phyloP scores from a whole-genome alignment of 2,329 filamentous ascomycete species.

The Bipolaris sorokiniana region DNA sequence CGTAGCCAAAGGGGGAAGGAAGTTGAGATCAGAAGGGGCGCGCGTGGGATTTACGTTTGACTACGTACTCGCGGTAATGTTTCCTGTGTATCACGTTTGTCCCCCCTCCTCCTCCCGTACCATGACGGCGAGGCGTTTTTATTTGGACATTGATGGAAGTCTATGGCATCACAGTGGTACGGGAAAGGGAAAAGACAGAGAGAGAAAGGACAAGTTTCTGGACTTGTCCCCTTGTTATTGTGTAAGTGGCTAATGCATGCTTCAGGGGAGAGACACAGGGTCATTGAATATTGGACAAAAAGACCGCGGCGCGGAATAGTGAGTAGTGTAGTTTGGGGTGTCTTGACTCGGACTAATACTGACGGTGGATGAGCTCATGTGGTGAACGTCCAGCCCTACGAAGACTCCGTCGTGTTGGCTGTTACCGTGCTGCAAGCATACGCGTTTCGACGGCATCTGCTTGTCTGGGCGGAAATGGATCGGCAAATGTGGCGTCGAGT shows the following conservation, averaged over 20 bases:
- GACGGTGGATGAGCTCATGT: constrained; percentile 13
- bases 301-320: neutral
- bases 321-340: neutral
- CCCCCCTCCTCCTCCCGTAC: neutral
- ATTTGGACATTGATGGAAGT: neutral
- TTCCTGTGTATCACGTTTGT: no score
- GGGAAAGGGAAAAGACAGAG: no score
- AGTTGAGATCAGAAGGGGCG: constrained; percentile 12
- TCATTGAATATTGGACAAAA: neutral
- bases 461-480: constrained; percentile 9
- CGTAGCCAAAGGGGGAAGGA: constrained; percentile 15
- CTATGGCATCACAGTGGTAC: no score
- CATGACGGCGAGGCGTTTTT: constrained; percentile 19
- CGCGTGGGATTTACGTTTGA: no score
- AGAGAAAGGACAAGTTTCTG: no score
- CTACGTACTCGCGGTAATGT: no score
- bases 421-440: constrained; percentile 26
- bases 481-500: constrained; percentile 11
- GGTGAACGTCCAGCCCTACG: constrained; percentile 15
- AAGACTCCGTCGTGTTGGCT: constrained; percentile 3
- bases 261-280: constrained; percentile 13
- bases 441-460: constrained; percentile 25
- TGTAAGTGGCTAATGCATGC: constrained; percentile 24
- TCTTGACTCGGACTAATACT: constrained; percentile 1
- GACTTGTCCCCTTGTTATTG: no score